Evolutionary conservation across 345 rosid genomes (phyloP).

Genomic region (Aquilaria yunnanensis): DNA sequence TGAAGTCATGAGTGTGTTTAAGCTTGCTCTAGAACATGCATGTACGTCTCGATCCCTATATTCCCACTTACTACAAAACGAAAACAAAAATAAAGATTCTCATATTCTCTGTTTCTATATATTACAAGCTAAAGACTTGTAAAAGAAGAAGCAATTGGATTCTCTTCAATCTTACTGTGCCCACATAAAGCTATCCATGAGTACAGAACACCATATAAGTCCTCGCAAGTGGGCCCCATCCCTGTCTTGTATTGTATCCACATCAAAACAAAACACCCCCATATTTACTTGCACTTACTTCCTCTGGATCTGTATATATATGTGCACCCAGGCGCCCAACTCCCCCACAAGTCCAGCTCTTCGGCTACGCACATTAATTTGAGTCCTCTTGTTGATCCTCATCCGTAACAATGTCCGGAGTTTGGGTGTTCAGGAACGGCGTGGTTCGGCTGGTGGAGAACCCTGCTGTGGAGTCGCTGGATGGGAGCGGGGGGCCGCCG

Average conservation of each 20-base stretch:
- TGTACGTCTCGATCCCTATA: neutral
- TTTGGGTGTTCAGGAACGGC: constrained; percentile 76
- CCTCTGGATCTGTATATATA: constrained; percentile 13
- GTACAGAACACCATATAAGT: neutral
- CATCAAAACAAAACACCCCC: constrained; percentile 17
- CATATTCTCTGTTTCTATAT: constrained; percentile 9
- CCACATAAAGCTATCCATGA: constrained; percentile 8
- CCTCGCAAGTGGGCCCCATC: constrained; percentile 14
- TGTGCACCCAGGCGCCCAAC: constrained; percentile 14
- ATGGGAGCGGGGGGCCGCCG: constrained; percentile 18
- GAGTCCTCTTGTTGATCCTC: neutral
- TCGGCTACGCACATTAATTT: neutral
- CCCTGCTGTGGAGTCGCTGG: constrained; percentile 36
- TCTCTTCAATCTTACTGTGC: constrained; percentile 31
- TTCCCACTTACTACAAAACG: neutral
- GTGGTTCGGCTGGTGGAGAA: constrained; percentile 59
- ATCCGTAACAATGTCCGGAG: constrained; percentile 53
- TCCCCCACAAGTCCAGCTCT: constrained; percentile 11
- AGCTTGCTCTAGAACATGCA: constrained; percentile 14
- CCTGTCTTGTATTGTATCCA: constrained; percentile 16
- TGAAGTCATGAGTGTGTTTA: constrained; percentile 12
- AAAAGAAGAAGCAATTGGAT: constrained; percentile 18
- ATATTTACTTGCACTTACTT: neutral
- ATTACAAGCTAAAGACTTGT: neutral
- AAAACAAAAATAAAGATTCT: constrained; percentile 30